Evolutionary conservation across 2,329 filamentous ascomycete genomes (phyloP).

Genomic region (Arthrobotrys megalospora): DNA sequence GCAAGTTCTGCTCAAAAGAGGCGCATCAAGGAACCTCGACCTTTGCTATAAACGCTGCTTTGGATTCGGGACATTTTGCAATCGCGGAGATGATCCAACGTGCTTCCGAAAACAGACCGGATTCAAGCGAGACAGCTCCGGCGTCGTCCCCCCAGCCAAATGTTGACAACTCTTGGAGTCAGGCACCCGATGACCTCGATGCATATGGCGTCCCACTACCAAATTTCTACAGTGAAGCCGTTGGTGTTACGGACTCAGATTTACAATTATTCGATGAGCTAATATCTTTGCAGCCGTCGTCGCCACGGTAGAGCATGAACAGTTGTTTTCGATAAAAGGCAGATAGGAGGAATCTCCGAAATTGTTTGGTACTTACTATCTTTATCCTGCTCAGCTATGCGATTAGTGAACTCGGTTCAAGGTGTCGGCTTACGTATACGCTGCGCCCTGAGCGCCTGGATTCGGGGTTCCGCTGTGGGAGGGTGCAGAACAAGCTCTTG

Average conservation of each 20-base stretch:
- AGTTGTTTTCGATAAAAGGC: too few relatives aligned
- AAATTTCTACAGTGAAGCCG: not conserved
- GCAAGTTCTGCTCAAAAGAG: conserved; percentile 10
- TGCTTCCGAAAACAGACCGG: not conserved
- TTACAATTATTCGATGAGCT: not conserved
- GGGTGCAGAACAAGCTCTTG: conserved; percentile 32
- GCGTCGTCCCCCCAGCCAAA: not conserved
- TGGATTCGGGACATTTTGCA: not conserved
- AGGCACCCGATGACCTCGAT: not conserved
- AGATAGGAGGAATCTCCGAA: too few relatives aligned
- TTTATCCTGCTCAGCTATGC: too few relatives aligned
- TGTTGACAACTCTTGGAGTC: not conserved
- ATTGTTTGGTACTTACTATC: too few relatives aligned
- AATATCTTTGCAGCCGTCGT: not conserved
- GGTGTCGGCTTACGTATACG: too few relatives aligned
- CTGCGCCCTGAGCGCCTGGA: not conserved
- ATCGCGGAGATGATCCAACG: not conserved
- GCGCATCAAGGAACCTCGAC: conserved; percentile 1
- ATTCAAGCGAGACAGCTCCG: not conserved
- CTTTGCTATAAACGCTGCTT: not conserved
- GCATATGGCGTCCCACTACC: not conserved
- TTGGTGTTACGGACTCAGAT: too few relatives aligned
- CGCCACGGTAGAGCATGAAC: too few relatives aligned
- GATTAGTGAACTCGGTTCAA: too few relatives aligned
- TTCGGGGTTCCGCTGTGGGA: not conserved